Percentiles rank a stretch among this genome's conserved stretches.
These are phyloP conservation scores for Candida palmyrensis DNA, from an alignment of 805 yeast species.

Conservation along the genomic window DNA sequence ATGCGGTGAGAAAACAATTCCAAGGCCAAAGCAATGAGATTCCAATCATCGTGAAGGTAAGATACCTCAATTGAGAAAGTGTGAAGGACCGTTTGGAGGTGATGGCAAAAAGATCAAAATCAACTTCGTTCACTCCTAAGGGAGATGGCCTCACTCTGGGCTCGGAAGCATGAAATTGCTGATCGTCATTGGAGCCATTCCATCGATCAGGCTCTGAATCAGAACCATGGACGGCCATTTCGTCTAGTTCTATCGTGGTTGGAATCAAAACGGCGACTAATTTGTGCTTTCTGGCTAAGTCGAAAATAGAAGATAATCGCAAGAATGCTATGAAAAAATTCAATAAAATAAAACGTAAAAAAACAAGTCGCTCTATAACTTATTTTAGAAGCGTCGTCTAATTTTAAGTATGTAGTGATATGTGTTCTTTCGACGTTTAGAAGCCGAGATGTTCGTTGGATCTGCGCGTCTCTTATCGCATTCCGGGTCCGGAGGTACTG, in stretches of 20 bases:
- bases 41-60: constrained; percentile 65
- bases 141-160: too few relatives aligned
- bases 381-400: too few relatives aligned
- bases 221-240: constrained; percentile 4
- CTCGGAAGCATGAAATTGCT: neutral
- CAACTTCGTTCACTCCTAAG: constrained; percentile 1
- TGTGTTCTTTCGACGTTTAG: too few relatives aligned
- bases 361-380: neutral
- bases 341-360: constrained; percentile 1
- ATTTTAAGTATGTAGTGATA: too few relatives aligned
- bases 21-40: constrained; percentile 92
- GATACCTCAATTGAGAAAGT: constrained; percentile 36
- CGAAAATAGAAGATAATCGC: neutral
- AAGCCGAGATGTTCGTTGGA: too few relatives aligned
- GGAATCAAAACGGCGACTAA: constrained; percentile 4
- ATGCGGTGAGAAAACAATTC: constrained; percentile 86
- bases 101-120: constrained; percentile 2
- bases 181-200: constrained; percentile 1
- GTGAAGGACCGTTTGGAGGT: constrained; percentile 3
- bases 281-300: neutral
- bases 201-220: constrained; percentile 5
- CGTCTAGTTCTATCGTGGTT: constrained; percentile 3
- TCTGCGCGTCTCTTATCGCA: too few relatives aligned
- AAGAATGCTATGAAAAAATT: neutral
- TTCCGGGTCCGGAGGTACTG: too few relatives aligned